Evolutionary conservation across 306 rosid genomes (phyloP).

Genomic region (Fragaria nilgerrensis): DNA sequence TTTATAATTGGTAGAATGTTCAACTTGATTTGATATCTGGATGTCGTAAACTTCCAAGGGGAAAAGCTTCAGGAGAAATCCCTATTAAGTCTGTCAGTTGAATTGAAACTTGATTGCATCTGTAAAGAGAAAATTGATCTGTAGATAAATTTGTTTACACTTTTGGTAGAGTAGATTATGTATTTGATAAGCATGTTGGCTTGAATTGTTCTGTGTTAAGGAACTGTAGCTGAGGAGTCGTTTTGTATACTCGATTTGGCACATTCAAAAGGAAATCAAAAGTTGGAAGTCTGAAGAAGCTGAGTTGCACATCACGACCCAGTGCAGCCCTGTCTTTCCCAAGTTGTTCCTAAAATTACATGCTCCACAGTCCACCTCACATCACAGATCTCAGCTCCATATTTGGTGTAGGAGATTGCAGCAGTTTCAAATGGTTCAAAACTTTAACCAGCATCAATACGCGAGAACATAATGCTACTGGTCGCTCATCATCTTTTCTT

Average conservation of each 20-base stretch:
- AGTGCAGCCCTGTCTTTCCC: neutral
- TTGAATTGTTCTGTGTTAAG: constrained; percentile 7
- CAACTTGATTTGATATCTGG: neutral
- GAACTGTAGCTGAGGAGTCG: neutral
- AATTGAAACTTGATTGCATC: neutral
- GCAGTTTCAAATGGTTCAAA: neutral
- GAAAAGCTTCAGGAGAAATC: neutral
- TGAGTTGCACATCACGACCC: neutral
- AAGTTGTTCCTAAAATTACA: neutral
- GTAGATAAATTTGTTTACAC: neutral
- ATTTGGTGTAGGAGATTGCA: neutral
- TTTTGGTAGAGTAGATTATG: neutral
- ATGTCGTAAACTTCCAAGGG: neutral
- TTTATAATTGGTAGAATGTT: neutral
- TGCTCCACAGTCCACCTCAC: neutral
- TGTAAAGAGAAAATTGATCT: neutral
- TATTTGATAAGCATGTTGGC: neutral
- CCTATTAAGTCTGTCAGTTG: neutral
- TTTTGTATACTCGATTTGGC: neutral
- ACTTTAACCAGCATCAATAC: neutral
- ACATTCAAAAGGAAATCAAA: neutral
- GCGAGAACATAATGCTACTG: neutral
- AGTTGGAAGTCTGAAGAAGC: neutral
- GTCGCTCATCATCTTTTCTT: neutral
- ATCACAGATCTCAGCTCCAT: neutral